Base-by-base conservation (phyloP, 2,329 filamentous ascomycete genomes). In the Monilinia fructigena region DNA sequence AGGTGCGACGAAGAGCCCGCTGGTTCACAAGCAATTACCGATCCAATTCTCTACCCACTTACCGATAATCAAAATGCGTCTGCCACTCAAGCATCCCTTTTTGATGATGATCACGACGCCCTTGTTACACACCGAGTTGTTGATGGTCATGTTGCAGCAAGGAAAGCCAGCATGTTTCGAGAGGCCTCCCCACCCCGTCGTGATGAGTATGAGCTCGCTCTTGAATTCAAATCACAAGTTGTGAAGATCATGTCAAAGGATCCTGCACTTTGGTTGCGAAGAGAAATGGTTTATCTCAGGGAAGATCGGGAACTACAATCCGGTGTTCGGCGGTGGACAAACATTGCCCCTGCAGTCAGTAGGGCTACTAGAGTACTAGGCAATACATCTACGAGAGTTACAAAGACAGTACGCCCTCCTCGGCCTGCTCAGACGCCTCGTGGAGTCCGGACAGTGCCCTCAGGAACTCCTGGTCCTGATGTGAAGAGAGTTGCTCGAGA, bases 401-500 rank as follows among this genome's bases (percentile, higher is more conserved):
- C 50, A 16, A 63, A 63, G 53, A 45, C 58, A 38, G 45, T 53
- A 31, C 71, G 70, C 55, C 35, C 64, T 14, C 54, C 64, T 10
- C 66, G 68, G 31, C 47, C 64, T 42, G 58, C 66, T 20, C 70
- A 71, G 58, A 66, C 65, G 53, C 31, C 60, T 42, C 61, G 66
- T 45, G 66, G 68, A n/a, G 54, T 35, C 28, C 62, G 42, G 12
- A 55, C 62, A 31, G 45, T 47, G 40, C n/a, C 50, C 11, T 55
- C 62, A 14, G 53, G 53, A 55, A 78, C 77, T 6, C 74, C 75
- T 31, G 77, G 77, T 0, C 71, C 60, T 74, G 78, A 69, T 70
- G 75, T 61, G 72, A 76, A 71, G 76, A 78, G 87, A 35, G 85
- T 87, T 23, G 93, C 88, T 72, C 85, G 91, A 45, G 92, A 95